These are phyloP conservation scores for Agroathelia rolfsii DNA, from an alignment of 1,284 basidiomycete genomes.

Conservation along the genomic window DNA sequence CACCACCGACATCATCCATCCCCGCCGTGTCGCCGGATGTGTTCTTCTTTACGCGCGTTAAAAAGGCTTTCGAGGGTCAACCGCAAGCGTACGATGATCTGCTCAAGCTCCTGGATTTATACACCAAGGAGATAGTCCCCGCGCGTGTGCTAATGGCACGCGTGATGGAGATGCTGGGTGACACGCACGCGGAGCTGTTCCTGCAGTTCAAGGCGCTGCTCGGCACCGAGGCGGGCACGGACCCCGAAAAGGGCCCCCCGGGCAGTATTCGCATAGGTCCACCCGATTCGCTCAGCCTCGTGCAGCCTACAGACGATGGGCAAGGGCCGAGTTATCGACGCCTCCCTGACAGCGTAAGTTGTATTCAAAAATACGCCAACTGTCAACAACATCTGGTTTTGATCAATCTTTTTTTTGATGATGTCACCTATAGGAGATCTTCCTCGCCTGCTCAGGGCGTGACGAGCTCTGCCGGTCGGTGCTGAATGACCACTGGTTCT, in stretches of 20 bases:
- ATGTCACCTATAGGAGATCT: constrained; percentile 60
- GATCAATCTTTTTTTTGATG: constrained; percentile 3
- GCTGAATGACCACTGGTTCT: constrained; percentile 94
- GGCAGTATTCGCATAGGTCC: constrained; percentile 64
- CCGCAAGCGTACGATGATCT: constrained; percentile 78
- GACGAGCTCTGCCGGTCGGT: constrained; percentile 95
- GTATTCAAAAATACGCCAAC: no score
- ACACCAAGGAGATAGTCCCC: constrained; percentile 85
- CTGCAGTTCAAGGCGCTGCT: constrained; percentile 82
- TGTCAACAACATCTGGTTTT: no score
- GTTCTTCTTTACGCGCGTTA: constrained; percentile 75
- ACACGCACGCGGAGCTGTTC: constrained; percentile 74
- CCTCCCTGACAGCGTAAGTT: constrained; percentile 75
- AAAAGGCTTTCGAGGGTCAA: constrained; percentile 64
- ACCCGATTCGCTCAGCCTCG: constrained; percentile 56
- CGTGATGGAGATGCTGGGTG: constrained; percentile 69
- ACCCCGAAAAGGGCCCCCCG: constrained; percentile 67
- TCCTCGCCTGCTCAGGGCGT: constrained; percentile 86
- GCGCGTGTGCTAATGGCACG: constrained; percentile 71
- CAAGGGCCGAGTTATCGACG: constrained; percentile 87
- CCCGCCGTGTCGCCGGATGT: constrained; percentile 78
- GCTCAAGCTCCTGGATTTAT: constrained; percentile 74
- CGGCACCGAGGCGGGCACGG: constrained; percentile 63
- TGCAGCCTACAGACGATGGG: constrained; percentile 62
- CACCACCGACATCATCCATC: constrained; percentile 25